Base-by-base conservation (phyloP, 257 asterid species). In the Przewalskia tangutica region DNA sequence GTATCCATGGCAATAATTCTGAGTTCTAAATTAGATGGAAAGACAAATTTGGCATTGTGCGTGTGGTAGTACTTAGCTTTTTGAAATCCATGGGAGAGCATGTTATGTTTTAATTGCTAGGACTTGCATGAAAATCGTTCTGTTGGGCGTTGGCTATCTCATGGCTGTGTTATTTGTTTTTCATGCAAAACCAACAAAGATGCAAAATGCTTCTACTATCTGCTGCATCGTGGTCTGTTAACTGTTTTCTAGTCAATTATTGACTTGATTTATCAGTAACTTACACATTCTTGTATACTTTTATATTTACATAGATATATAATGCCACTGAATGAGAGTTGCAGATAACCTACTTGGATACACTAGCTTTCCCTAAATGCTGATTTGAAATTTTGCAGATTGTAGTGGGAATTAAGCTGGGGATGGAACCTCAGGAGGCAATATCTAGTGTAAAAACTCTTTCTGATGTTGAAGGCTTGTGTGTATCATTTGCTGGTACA, bases 381-480 rank as follows among this genome's bases (percentile, higher is more conserved):
- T 20, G 65, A 2, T 82, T 67, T 83, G 68, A 81, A 58, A 8
- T 67, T 42, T 88, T 85, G 86, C 91, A 96, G 98, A 92, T 94
- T 83, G 88, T 94, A 50, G 89, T 94, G 65, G 98, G 91, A 46
- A 85, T 93, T 85, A 96, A 94, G 88, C 93, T 93, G 73, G 98
- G 98, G 54, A 88, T 92, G 97, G 92, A 89, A 51, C 87, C 93
- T 13, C 86, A 91, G 77, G 95, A 94, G 84, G 99, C 98, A 11
- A 84, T 90, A 81, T 59, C 90, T 27, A 86, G 86, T 18, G 91
- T 91, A 81, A 94, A 91, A 88, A 94, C 97, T 16, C 97, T 96
- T 56, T 96, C 98, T 13, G 98, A 96, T 82, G 98, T 94, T 63
- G 98, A 96, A 86, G 97, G 94, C 51, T 79, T 91, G 42, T 96